Evolutionary conservation across 352 stramenopile genomes (phyloP).

Genomic region (Phytopythium montanum): DNA sequence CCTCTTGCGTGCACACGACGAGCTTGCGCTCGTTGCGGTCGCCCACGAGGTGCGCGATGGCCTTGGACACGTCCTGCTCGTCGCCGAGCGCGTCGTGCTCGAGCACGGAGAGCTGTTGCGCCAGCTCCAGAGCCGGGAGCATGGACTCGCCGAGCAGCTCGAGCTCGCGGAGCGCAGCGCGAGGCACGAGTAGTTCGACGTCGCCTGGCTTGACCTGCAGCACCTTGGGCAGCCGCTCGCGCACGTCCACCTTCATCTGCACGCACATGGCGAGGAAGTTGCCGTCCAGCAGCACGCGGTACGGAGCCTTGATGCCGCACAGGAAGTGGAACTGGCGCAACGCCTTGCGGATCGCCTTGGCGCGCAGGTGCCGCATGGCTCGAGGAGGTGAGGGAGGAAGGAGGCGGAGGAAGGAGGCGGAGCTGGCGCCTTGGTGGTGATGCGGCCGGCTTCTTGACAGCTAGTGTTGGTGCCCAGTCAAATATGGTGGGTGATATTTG

Average conservation of each 20-base stretch:
- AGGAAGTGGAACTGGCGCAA: slow-evolving; percentile 87
- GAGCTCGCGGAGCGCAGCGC: slow-evolving; percentile 66
- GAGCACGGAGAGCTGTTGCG: slow-evolving; percentile 64
- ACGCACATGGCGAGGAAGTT: slow-evolving; percentile 88
- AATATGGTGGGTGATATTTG: not conserved
- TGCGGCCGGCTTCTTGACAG: too few relatives aligned
- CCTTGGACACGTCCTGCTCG: slow-evolving; percentile 43
- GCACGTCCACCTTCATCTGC: slow-evolving; percentile 85
- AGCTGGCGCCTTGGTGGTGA: too few relatives aligned
- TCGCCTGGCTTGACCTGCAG: slow-evolving; percentile 78
- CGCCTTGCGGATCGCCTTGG: slow-evolving; percentile 86
- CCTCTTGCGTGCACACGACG: slow-evolving; percentile 81
- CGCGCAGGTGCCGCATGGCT: slow-evolving; percentile 75
- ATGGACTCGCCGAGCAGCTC: slow-evolving; percentile 64
- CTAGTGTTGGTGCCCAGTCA: not conserved
- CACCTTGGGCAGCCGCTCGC: slow-evolving; percentile 75
- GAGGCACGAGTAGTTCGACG: slow-evolving; percentile 68
- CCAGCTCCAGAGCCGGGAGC: slow-evolving; percentile 52
- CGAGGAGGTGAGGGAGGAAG: slow-evolving; percentile 9
- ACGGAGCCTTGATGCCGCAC: slow-evolving; percentile 83
- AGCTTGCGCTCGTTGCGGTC: slow-evolving; percentile 82
- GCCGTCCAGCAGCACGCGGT: slow-evolving; percentile 76
- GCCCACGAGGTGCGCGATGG: slow-evolving; percentile 51
- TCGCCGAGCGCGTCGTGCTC: slow-evolving; percentile 33
- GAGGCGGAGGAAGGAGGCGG: not conserved